Evolutionary conservation across 73 alveolate species (phyloP), one percentile per base, ranked within the genome.

Genomic region (Paramecium sonneborni): DNA sequence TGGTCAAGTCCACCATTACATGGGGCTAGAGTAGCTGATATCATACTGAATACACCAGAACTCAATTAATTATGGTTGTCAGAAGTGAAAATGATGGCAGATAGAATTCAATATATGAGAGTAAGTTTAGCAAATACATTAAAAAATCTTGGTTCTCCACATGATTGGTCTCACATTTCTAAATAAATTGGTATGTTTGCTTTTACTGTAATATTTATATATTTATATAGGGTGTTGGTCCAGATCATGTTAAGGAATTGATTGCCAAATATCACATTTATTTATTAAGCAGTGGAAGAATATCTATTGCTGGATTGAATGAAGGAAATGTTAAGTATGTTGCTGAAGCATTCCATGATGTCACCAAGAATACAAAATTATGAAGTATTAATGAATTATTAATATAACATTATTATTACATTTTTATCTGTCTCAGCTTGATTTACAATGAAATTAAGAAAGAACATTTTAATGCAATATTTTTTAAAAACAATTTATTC

Each of bases 121-220:
- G 67, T 23, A 12, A 85, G 88, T 48, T 57, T 97, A 37, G 95
- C 93, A 12, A 62, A 79, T 23, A 93, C 90, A 56, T 93, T 97
- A 57, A 87, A 69, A 37, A 95, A 85, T 72, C 24, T 41, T 48
- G 98, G 98, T 4, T 88, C 97, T 86, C 94, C 93, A 24, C 96
- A 94, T 76, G 94, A 93, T 92, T 97, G 99, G 99, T 88, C 86
- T 79, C 95, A 91, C 94, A 90, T 97, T 55, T 68, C 95, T 12
- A 92, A 92, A 67, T 95, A 97, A 92, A 93, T 93, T 85, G 99
- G 99, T 46, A 97, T 97, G 99, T 97, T 97, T 88, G 96, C 99
- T 62, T 97, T 57, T 95, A 96, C 98, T 85, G 99, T 98, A 79
- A 39, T 18, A 20, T 41, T 20, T n/a, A 39, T 18, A 41, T 0